Base-by-base conservation (phyloP, 2,329 filamentous ascomycete species). In the Fusarium secorum region DNA sequence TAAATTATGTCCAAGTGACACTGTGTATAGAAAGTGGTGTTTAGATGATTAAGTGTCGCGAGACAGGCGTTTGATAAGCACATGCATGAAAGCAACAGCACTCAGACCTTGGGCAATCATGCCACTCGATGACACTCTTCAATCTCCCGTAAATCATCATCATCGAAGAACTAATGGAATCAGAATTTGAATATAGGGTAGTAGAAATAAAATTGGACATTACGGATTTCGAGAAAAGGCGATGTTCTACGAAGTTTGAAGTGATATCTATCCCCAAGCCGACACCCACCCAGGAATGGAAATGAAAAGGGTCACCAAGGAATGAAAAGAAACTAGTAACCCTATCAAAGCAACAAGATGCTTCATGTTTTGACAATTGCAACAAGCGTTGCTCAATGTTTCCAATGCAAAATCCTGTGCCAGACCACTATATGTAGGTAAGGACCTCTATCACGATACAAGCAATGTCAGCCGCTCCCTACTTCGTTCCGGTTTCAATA, bases 111-210 rank as follows among this genome's bases (percentile, higher is more conserved):
- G 14, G 14, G 22, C 30, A n/a, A 18, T 33, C 14, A 28, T 14
- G 7, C 10, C 11, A 35, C 10, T 26, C 3, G 8, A n/a, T 9
- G 20, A 20, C 28, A n/a, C 13, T 48, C 30, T 17, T 10, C 13
- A n/a, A n/a, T 11, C 20, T 33, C 11, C 35, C 10, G 11, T 3
- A 49, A 18, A 10, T 14, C 8, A 3, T 4, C n/a, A 4, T 22
- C 3, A 13, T 18, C 3, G 5, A 18, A 14, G n/a, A 5, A 24
- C 4, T 8, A 7, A 18, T 14, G 9, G 5, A 33, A 4, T 24
- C 18, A 0, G 11, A 1, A 14, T 1, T 1, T 10, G 9, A 20
- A 7, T 28, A 1, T 14, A 49, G 17, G 5, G 1, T 15, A 5
- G n/a, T 11, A 14, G 17, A 24, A 49, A 11, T 49, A 15, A 7